A percentile compares a stretch with the other conserved stretches of the same genome.
phyloP scores from a whole-genome alignment of 306 rosid genomes.

The Sesbania bispinosa region DNA sequence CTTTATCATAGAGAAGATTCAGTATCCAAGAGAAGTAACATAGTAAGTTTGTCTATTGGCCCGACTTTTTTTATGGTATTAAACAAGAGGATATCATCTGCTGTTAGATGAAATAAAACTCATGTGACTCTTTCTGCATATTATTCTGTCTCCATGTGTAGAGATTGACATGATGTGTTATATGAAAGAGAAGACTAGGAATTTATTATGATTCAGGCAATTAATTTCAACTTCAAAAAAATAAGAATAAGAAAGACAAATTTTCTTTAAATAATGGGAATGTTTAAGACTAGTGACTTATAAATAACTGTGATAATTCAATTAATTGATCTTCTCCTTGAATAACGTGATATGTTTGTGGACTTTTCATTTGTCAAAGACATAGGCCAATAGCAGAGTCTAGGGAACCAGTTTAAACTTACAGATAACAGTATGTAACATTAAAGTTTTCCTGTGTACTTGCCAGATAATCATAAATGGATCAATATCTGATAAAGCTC shows the following conservation, averaged over 20 bases:
- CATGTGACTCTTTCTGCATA: constrained; percentile 21
- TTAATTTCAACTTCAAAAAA: background rate
- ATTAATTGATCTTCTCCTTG: background rate
- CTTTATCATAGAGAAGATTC: constrained; percentile 66
- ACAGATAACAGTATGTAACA: background rate
- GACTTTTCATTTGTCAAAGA: background rate
- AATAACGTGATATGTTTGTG: background rate
- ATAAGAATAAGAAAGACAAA: background rate
- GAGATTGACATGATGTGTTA: background rate
- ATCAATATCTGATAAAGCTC: background rate
- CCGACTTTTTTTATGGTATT: constrained; percentile 11
- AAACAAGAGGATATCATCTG: constrained; percentile 9
- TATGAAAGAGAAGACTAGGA: background rate
- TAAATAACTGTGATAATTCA: background rate
- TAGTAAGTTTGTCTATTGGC: constrained; percentile 50
- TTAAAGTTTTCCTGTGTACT: background rate
- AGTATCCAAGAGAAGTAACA: constrained; percentile 59
- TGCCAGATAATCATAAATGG: background rate
- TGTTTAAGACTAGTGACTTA: background rate
- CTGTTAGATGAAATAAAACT: background rate
- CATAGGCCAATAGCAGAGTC: background rate
- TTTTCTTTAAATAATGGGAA: background rate
- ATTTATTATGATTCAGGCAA: background rate
- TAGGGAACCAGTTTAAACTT: background rate
- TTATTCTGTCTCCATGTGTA: background rate